Evolutionary conservation across 148 eudicot genomes (phyloP).

Genomic region (Rhododendron vialii): DNA sequence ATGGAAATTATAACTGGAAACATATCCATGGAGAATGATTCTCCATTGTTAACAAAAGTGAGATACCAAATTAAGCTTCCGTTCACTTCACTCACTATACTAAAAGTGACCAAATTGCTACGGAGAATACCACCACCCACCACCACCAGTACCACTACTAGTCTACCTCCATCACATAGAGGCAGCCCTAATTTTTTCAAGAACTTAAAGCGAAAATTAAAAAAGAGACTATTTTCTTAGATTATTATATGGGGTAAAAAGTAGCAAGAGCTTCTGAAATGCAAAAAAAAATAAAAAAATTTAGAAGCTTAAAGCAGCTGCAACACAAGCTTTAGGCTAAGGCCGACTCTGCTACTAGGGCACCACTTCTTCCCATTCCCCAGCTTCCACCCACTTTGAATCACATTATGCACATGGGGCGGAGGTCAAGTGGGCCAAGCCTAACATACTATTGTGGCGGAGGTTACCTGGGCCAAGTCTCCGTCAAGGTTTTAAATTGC

Average conservation of each 20-base stretch:
- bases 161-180: no score
- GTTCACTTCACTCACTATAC: not conserved
- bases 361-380: not conserved
- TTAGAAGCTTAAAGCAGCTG: fast-evolving
- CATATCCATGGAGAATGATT: not conserved
- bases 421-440: not conserved
- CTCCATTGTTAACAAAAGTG: not conserved
- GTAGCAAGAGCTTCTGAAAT: no score
- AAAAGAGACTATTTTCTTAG: no score
- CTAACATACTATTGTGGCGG: no score
- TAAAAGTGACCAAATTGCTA: not conserved
- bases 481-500: no score
- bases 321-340: no score
- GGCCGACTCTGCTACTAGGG: not conserved
- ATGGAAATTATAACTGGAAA: not conserved
- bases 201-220: no score
- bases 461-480: no score
- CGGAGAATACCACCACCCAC: not conserved
- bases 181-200: no score
- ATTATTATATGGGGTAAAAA: no score
- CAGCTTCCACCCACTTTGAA: not conserved
- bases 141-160: no score
- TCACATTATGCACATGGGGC: not conserved
- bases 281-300: no score
- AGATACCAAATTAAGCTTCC: not conserved